Evolutionary conservation across 805 yeast species (phyloP).

Genomic region (Wickerhamomyces queroliae): DNA sequence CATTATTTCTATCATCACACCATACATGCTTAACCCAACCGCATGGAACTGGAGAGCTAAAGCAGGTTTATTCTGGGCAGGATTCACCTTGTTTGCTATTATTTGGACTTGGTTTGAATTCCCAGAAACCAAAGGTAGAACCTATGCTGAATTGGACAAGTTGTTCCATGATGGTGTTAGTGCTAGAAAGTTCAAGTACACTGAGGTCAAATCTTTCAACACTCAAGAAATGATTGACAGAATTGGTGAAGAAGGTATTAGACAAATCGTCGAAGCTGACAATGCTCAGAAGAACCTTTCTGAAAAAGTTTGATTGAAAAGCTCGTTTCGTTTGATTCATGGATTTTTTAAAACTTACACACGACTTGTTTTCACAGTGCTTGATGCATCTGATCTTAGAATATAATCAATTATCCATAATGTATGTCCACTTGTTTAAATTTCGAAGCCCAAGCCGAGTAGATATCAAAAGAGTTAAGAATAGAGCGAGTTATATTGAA

Average conservation of each 20-base stretch:
- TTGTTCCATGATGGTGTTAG: constrained; percentile 32
- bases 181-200: constrained; percentile 26
- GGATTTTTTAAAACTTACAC: no score
- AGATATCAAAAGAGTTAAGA: no score
- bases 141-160: constrained; percentile 51
- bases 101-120: constrained; percentile 43
- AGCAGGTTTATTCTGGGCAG: constrained; percentile 41
- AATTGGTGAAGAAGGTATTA: constrained; percentile 15
- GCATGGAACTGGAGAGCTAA: constrained; percentile 39
- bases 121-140: constrained; percentile 52
- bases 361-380: no score
- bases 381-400: no score
- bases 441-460: no score
- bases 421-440: no score
- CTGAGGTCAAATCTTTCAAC: constrained; percentile 17
- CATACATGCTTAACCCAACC: constrained; percentile 41
- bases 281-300: background rate
- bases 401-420: no score
- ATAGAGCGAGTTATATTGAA: no score
- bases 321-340: no score
- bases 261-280: constrained; percentile 8
- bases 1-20: constrained; percentile 31
- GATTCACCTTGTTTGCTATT: constrained; percentile 23
- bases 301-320: background rate
- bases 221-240: constrained; percentile 13